A percentile compares a stretch with the other conserved stretches of the same genome.
These are phyloP conservation scores for Singerocomus rubriflavus DNA, from an alignment of 1,284 basidiomycete species.

Conservation along the genomic window DNA sequence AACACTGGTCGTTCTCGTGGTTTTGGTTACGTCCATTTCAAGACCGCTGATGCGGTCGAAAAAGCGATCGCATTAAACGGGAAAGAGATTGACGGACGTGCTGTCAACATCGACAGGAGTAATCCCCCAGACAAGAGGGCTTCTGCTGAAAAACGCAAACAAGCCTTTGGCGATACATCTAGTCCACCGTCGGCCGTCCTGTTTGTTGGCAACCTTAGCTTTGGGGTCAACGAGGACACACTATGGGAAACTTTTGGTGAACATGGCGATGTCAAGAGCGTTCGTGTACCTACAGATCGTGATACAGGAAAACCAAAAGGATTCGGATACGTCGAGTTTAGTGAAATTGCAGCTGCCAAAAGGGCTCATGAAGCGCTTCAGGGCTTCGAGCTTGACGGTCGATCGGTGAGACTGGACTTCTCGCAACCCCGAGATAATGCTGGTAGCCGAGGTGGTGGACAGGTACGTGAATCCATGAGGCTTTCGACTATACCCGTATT, in stretches of 20 bases:
- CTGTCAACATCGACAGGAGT: constrained; percentile 85
- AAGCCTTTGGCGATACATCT: constrained; percentile 70
- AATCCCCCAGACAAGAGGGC: constrained; percentile 55
- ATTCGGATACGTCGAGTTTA: constrained; percentile 96
- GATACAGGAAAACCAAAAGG: constrained; percentile 92
- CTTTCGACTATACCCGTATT: constrained; percentile 19
- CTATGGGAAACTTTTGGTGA: constrained; percentile 93
- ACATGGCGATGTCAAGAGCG: constrained; percentile 85
- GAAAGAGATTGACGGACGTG: constrained; percentile 89
- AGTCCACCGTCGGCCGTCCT: constrained; percentile 76
- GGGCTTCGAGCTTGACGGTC: constrained; percentile 82
- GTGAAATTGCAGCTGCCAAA: constrained; percentile 76
- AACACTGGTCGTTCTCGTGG: constrained; percentile 85
- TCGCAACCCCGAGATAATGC: constrained; percentile 78
- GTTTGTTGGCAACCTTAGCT: constrained; percentile 92
- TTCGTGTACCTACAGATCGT: constrained; percentile 91
- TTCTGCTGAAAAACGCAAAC: constrained; percentile 67
- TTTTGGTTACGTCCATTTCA: constrained; percentile 96
- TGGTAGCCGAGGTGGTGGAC: constrained; percentile 50
- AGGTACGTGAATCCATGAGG: constrained; percentile 33
- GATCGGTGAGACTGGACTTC: constrained; percentile 84
- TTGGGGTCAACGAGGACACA: constrained; percentile 76
- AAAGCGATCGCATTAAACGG: constrained; percentile 78
- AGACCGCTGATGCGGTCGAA: constrained; percentile 68
- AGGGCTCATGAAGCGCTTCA: constrained; percentile 73